These are phyloP conservation scores for Panicum virgatum DNA, from an alignment of 202 grass and related monocot species.

Conservation along the genomic window DNA sequence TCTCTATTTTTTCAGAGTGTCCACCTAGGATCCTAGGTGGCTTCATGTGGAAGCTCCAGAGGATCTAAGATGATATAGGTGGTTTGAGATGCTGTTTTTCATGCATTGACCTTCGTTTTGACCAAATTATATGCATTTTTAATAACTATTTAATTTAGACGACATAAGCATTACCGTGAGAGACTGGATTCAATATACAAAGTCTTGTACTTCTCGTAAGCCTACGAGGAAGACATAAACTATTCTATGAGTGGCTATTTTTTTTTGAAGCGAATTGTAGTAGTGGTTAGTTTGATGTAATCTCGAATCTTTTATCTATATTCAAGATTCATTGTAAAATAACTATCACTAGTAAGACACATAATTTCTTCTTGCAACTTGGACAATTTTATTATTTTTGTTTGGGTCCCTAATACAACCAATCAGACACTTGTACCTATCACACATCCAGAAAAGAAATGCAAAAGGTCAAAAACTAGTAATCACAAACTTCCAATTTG, in stretches of 20 bases:
- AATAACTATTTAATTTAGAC: neutral
- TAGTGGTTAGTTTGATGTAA: constrained; percentile 28
- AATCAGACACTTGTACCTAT: neutral
- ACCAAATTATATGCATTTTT: neutral
- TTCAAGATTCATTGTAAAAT: neutral
- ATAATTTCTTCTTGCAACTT: neutral
- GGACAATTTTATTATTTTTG: neutral
- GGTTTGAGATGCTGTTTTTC: neutral
- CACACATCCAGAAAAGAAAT: no score
- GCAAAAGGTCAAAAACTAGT: neutral
- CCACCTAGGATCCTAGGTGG: no score
- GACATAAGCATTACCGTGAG: neutral
- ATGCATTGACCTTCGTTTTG: neutral
- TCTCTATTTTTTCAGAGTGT: no score
- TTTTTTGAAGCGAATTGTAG: neutral
- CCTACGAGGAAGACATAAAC: neutral
- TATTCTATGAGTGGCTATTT: no score
- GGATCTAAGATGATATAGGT: no score
- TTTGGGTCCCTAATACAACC: neutral
- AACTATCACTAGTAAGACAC: neutral
- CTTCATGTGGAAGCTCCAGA: no score
- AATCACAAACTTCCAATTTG: constrained; percentile 1
- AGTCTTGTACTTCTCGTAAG: neutral
- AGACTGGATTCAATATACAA: neutral
- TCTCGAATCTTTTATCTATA: neutral